Percentiles rank a stretch among this genome's conserved stretches.
Evolutionary conservation across 2,329 filamentous ascomycete genomes (phyloP).

Genomic region (Colletotrichum destructivum): DNA sequence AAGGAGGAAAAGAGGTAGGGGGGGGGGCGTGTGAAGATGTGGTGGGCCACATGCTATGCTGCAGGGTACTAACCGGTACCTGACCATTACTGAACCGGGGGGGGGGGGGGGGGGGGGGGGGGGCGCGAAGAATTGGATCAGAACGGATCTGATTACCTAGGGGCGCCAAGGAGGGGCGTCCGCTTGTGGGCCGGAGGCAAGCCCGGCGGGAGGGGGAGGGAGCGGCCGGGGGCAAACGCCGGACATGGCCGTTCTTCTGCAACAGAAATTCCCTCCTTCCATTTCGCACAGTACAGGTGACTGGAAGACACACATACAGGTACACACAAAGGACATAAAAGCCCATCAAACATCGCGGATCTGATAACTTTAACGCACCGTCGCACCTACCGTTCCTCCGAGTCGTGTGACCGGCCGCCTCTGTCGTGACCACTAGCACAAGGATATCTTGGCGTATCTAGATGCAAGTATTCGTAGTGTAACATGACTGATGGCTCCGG

Average conservation of each 20-base stretch:
- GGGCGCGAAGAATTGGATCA: not conserved
- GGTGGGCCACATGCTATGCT: conserved; percentile 27
- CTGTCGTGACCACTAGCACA: not conserved
- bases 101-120: not conserved
- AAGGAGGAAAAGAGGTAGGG: not conserved
- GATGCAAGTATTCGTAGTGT: no score
- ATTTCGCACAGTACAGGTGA: not conserved
- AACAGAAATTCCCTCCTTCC: conserved; percentile 5
- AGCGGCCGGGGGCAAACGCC: not conserved
- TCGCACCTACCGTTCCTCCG: not conserved
- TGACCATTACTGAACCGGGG: conserved; percentile 34
- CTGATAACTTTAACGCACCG: conserved; percentile 37
- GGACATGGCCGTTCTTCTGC: conserved; percentile 2
- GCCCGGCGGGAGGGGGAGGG: not conserved
- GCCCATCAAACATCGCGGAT: conserved; percentile 30
- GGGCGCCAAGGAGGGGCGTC: conserved; percentile 29
- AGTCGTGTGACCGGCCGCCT: conserved; percentile 1
- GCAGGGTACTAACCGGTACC: conserved; percentile 20
- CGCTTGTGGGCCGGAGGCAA: conserved; percentile 37
- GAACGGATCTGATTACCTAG: conserved; percentile 37
- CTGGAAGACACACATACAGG: not conserved
- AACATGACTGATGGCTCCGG: not conserved
- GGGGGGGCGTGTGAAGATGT: conserved; percentile 32
- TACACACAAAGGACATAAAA: not conserved
- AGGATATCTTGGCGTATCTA: no score